These are phyloP conservation scores for Pythium folliculosum DNA, from an alignment of 352 stramenopile species.

Conservation along the genomic window DNA sequence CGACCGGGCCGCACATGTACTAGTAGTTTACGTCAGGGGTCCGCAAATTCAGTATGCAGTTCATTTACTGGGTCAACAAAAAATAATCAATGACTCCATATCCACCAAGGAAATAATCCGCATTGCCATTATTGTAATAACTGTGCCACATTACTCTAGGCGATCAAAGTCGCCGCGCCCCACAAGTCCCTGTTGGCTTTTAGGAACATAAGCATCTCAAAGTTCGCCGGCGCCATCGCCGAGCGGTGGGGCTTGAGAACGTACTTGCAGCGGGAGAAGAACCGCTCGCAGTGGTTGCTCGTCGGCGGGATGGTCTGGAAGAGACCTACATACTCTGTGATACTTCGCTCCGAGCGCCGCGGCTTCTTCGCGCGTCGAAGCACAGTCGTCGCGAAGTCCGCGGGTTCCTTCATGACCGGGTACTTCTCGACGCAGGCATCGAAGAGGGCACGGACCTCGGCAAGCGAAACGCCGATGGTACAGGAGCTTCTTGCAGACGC, in stretches of 20 bases:
- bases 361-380: conserved; percentile 11
- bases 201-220: conserved; percentile 29
- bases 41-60: no score
- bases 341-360: not conserved
- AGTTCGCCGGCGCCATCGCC: conserved; percentile 15
- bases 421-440: conserved; percentile 19
- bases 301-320: not conserved
- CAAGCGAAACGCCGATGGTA: conserved; percentile 5
- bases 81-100: no score
- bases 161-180: conserved; percentile 1
- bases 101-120: no score
- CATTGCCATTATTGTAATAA: no score
- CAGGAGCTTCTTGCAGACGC: conserved; percentile 25
- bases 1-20: no score
- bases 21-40: no score
- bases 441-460: conserved; percentile 21
- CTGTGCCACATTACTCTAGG: no score
- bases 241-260: conserved; percentile 14
- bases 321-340: not conserved
- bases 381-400: conserved; percentile 4
- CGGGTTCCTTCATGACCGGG: conserved; percentile 1
- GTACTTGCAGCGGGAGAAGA: conserved; percentile 29
- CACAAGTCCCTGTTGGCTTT: conserved; percentile 21
- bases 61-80: no score
- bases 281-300: conserved; percentile 18